These are phyloP conservation scores for Fusarium temperatum DNA, from an alignment of 2,329 filamentous ascomycete genomes.

Conservation along the genomic window DNA sequence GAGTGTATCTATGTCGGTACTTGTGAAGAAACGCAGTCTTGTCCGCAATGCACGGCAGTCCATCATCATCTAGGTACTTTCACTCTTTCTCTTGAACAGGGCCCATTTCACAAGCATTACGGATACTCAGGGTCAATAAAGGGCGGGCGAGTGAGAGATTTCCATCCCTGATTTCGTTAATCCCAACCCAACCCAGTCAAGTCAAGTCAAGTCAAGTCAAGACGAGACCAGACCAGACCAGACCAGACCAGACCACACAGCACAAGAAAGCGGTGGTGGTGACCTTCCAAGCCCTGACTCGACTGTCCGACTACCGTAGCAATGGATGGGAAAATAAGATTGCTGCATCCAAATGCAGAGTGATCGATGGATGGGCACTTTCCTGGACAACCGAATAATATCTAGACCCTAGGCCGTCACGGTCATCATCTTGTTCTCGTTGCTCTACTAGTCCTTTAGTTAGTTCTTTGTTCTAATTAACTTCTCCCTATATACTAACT, in stretches of 20 bases:
- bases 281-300: slow-evolving; percentile 28
- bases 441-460: neutral
- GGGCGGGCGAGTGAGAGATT: neutral
- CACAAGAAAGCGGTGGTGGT: slow-evolving; percentile 7
- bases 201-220: neutral
- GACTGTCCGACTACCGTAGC: slow-evolving; percentile 22
- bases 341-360: slow-evolving; percentile 19
- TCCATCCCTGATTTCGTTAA: slow-evolving; percentile 12
- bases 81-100: neutral
- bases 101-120: neutral
- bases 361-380: slow-evolving; percentile 16
- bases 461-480: neutral
- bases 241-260: neutral
- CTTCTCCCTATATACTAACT: neutral
- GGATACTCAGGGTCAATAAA: neutral
- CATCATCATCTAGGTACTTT: neutral
- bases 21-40: neutral
- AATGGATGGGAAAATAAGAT: slow-evolving; percentile 16
- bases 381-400: slow-evolving; percentile 4
- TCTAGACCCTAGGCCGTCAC: neutral
- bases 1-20: neutral
- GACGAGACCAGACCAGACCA: neutral
- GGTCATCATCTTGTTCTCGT: neutral
- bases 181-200: neutral
- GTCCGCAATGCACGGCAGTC: neutral